Conservation (phyloP, 768 basidiomycete species). For the Botryobasidium botryosum region DNA sequence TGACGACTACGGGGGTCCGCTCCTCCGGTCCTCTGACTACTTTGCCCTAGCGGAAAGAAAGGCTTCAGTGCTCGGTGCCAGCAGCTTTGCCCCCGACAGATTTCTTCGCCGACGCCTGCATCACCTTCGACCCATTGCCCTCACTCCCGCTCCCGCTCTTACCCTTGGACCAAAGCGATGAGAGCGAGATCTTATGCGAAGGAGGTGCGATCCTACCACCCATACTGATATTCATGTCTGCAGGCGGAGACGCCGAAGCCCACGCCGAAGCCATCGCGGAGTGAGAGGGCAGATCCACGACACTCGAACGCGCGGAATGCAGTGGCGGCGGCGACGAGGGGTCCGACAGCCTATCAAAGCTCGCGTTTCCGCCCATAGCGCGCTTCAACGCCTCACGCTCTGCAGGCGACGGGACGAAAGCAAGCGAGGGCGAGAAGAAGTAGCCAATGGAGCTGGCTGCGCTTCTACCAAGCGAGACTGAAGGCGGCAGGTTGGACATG, state of each 20-base stretch:
- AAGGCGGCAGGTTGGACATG: background rate
- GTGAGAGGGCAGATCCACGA: conserved; percentile 9
- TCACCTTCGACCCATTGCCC: too few species aligned
- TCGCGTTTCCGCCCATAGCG: conserved; percentile 28
- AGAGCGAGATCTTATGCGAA: too few species aligned
- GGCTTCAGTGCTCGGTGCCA: too few species aligned
- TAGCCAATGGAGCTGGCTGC: conserved; percentile 3
- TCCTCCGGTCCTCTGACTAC: too few species aligned
- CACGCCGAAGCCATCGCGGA: conserved; percentile 7
- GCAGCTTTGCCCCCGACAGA: too few species aligned
- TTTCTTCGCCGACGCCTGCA: too few species aligned
- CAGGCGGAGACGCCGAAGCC: conserved; percentile 8
- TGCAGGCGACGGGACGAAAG: conserved; percentile 75
- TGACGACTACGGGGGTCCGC: too few species aligned
- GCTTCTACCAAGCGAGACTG: background rate
- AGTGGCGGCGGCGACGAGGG: background rate
- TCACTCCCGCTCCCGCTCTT: too few species aligned
- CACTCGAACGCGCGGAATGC: conserved; percentile 2
- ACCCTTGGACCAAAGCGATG: too few species aligned
- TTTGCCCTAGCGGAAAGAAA: too few species aligned
- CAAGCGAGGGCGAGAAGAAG: conserved; percentile 39
- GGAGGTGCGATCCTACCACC: too few species aligned
- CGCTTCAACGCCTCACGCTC: conserved; percentile 75
- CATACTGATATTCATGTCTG: too few species aligned
- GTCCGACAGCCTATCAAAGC: background rate